Evolutionary conservation across 2,329 filamentous ascomycete species (phyloP).

Genomic region (Amesomyces nigricolor): DNA sequence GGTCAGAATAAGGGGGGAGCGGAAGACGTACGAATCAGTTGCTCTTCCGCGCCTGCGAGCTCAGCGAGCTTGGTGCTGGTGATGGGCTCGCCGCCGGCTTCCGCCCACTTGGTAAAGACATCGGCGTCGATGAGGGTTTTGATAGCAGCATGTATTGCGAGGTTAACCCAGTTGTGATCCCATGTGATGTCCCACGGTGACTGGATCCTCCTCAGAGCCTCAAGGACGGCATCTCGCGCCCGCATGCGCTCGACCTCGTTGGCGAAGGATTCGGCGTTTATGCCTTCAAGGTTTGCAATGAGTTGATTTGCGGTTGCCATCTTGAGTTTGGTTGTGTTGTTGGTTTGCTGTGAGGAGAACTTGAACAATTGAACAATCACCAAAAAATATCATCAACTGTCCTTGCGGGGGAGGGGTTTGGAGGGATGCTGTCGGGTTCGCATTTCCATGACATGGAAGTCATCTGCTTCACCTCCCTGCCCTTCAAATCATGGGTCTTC

Average conservation of each 20-base stretch:
- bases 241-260: conserved; percentile 32
- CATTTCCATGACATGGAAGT: too few species aligned
- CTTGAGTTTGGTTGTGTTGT: background rate
- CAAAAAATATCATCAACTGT: too few species aligned
- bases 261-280: conserved; percentile 29
- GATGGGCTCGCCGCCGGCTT: conserved; percentile 27
- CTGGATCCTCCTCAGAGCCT: conserved; percentile 31
- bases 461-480: too few species aligned
- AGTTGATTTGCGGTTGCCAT: conserved; percentile 28
- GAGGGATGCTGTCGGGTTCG: too few species aligned
- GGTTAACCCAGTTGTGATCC: conserved; percentile 34
- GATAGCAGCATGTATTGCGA: conserved; percentile 31
- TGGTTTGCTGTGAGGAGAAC: background rate
- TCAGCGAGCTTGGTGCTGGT: conserved; percentile 32
- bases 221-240: conserved; percentile 30
- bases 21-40: conserved; percentile 27
- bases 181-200: conserved; percentile 37
- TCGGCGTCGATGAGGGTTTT: conserved; percentile 36
- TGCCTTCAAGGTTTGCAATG: conserved; percentile 25
- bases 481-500: too few species aligned
- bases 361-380: too few species aligned
- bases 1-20: background rate
- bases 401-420: too few species aligned
- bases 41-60: conserved; percentile 31
- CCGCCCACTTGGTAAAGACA: conserved; percentile 34